Evolutionary conservation across 176 grass and related monocot species (phyloP).

Genomic region (Tillandsia fasciculata): DNA sequence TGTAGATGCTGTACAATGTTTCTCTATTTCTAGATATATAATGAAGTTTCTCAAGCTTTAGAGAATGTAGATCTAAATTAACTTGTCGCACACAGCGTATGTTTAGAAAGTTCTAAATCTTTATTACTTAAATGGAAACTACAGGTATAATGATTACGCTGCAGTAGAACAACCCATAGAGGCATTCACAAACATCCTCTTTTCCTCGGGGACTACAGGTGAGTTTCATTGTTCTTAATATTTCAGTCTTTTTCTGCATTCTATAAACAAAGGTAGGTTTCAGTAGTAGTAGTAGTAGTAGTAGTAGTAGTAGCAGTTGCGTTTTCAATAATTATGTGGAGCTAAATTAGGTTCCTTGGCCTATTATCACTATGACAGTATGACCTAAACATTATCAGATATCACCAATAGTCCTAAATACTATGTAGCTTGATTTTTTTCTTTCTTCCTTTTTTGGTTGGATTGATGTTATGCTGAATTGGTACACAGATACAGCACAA

Average conservation of each 20-base stretch:
- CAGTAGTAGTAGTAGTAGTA: constrained; percentile 10
- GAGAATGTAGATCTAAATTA: not conserved
- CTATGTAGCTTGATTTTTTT: no score
- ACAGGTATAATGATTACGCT: constrained; percentile 46
- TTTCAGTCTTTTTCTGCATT: not conserved
- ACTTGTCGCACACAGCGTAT: not conserved
- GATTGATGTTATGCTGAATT: no score
- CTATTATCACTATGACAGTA: no score
- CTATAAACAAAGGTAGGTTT: not conserved
- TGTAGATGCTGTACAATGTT: not conserved
- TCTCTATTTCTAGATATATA: not conserved
- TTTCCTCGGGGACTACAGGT: constrained; percentile 97
- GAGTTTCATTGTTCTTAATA: constrained; percentile 10
- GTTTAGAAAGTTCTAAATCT: constrained; percentile 6
- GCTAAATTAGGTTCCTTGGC: constrained; percentile 2
- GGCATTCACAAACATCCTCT: constrained; percentile 77
- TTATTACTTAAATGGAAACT: constrained; percentile 21
- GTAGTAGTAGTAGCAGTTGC: constrained; percentile 8
- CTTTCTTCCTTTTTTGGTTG: no score
- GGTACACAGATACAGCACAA: no score
- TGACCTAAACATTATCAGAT: no score
- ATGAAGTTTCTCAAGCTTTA: not conserved
- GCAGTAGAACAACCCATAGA: constrained; percentile 59
- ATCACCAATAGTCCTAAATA: no score
- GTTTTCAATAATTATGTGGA: not conserved